These are phyloP conservation scores for Kalaharituber pfeilii DNA, from an alignment of 2,329 filamentous ascomycete genomes.

Conservation along the genomic window DNA sequence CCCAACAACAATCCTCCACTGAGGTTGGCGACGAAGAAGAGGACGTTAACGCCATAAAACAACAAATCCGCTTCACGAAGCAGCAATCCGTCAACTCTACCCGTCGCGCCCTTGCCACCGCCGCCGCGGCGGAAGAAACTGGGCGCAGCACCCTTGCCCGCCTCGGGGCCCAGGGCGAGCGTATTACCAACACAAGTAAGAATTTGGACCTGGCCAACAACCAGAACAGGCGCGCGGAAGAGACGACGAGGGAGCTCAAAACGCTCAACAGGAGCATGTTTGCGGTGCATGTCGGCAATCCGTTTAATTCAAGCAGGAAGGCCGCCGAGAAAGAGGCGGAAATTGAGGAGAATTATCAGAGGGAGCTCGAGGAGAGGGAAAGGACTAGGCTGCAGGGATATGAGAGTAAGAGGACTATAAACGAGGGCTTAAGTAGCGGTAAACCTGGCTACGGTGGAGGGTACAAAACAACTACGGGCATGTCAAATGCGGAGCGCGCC, in stretches of 20 bases:
- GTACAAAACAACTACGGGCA: conserved; percentile 5
- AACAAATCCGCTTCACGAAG: conserved; percentile 59
- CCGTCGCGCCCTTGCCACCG: conserved; percentile 49
- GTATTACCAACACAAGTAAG: conserved; percentile 63
- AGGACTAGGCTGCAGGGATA: conserved; percentile 41
- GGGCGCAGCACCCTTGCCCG: conserved; percentile 55
- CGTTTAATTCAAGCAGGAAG: conserved; percentile 54
- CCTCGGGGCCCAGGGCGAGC: conserved; percentile 61
- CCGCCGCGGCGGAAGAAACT: conserved; percentile 51
- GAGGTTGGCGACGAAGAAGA: conserved; percentile 47
- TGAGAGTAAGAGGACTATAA: conserved; percentile 37
- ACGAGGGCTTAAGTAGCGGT: conserved; percentile 32
- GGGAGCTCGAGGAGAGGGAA: conserved; percentile 48
- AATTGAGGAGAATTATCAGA: conserved; percentile 50
- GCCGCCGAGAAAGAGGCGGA: conserved; percentile 47
- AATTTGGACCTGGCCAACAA: conserved; percentile 66
- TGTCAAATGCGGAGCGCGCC: conserved; percentile 41
- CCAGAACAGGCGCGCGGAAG: conserved; percentile 58
- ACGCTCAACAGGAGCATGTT: conserved; percentile 84
- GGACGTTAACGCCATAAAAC: conserved; percentile 52
- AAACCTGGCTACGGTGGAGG: conserved; percentile 18
- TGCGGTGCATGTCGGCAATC: conserved; percentile 58
- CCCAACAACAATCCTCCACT: background rate
- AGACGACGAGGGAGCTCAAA: conserved; percentile 68
- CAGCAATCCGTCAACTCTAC: conserved; percentile 58